Percentiles rank a stretch among this genome's conserved stretches.
phyloP scores from a whole-genome alignment of 345 rosid genomes.

The Linum lewisii region DNA sequence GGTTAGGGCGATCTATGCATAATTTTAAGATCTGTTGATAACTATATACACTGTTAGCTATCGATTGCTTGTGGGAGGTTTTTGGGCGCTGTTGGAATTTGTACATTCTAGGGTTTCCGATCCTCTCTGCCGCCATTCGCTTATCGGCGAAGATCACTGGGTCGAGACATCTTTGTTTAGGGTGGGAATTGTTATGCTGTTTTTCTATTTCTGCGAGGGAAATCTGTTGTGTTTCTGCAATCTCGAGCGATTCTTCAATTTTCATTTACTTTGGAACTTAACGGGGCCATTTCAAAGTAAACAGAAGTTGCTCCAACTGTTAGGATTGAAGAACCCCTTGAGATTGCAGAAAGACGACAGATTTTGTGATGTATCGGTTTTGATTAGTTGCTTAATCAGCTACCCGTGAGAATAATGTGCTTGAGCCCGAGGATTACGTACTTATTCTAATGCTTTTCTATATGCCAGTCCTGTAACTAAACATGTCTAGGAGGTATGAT shows the following conservation, averaged over 20 bases:
- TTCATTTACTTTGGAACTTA: too few relatives aligned
- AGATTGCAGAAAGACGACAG: too few relatives aligned
- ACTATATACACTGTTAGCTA: neutral
- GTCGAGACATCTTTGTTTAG: neutral
- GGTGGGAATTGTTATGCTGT: neutral
- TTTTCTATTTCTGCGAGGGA: neutral
- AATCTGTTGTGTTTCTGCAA: neutral
- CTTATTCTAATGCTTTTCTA: neutral
- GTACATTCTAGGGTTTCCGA: neutral
- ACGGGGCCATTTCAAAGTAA: too few relatives aligned
- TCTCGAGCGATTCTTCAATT: neutral
- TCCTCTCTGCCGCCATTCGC: too few relatives aligned
- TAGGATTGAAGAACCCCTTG: too few relatives aligned
- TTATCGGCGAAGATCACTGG: neutral
- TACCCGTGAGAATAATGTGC: neutral
- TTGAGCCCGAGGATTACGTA: neutral
- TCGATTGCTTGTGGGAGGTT: neutral
- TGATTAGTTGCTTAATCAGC: neutral
- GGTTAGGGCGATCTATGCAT: neutral
- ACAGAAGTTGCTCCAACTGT: too few relatives aligned
- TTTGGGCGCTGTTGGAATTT: neutral
- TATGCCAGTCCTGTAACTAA: neutral
- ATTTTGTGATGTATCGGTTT: neutral
- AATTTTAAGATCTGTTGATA: neutral
- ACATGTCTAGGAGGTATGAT: slow-evolving; percentile 95